Conservation (phyloP, 805 yeast genomes). For the Saccharomycopsis babjevae region DNA sequence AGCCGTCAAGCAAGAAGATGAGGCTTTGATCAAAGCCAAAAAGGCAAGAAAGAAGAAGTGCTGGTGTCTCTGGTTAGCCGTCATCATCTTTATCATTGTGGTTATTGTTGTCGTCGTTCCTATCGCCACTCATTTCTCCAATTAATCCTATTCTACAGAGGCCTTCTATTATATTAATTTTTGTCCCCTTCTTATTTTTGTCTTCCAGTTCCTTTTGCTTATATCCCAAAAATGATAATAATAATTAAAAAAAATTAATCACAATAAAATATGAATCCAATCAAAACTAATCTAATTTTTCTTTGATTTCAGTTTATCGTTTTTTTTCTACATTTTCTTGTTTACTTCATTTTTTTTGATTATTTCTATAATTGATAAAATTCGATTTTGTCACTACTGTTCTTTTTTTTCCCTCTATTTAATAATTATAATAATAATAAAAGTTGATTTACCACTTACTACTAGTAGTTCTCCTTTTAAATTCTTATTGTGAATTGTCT, state of each 20-base stretch:
- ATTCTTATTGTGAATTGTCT: too few species aligned
- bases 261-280: neutral
- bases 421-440: too few species aligned
- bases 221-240: neutral
- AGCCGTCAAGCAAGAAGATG: slow-evolving; percentile 88
- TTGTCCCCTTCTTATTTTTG: neutral
- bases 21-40: slow-evolving; percentile 81
- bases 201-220: neutral
- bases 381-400: neutral
- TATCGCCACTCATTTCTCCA: slow-evolving; percentile 15
- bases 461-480: too few species aligned
- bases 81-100: slow-evolving; percentile 49
- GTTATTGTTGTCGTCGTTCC: slow-evolving; percentile 55
- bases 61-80: slow-evolving; percentile 65
- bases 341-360: too few species aligned
- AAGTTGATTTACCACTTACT: too few species aligned
- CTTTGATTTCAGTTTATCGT: neutral
- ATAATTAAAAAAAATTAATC: neutral
- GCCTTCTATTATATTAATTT: too few species aligned
- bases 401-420: slow-evolving; percentile 9
- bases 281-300: neutral
- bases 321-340: too few species aligned
- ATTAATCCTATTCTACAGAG: neutral
- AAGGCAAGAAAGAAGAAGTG: slow-evolving; percentile 86
- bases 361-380: too few species aligned